Evolutionary conservation across 495 filamentous ascomycete species (phyloP).

Genomic region (Aspergillus nidulans): DNA sequence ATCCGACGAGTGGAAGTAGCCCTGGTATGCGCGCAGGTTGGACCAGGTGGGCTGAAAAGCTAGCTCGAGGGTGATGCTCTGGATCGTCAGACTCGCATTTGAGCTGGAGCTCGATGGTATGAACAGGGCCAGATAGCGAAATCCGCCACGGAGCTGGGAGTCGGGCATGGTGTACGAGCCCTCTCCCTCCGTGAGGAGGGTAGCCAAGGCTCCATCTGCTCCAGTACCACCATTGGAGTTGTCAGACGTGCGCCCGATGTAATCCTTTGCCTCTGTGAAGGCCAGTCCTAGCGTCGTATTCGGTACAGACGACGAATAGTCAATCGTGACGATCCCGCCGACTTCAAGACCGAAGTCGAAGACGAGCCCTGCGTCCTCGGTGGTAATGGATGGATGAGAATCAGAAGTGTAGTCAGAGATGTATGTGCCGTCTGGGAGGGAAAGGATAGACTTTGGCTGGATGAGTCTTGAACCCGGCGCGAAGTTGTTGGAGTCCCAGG

Average conservation of each 20-base stretch:
- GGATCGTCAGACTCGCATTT: conserved; percentile 15
- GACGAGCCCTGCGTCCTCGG: conserved; percentile 45
- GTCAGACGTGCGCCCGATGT: conserved; percentile 58
- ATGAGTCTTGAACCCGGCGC: conserved; percentile 53
- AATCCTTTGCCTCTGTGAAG: conserved; percentile 60
- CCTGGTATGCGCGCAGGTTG: conserved; percentile 44
- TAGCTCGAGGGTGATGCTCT: conserved; percentile 40
- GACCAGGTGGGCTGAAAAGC: conserved; percentile 63
- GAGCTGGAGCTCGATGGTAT: conserved; percentile 33
- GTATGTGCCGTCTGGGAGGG: conserved; percentile 28
- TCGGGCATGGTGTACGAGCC: conserved; percentile 50
- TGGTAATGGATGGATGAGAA: conserved; percentile 29
- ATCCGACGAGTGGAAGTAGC: conserved; percentile 56
- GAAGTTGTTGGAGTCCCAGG: conserved; percentile 59
- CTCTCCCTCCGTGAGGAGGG: conserved; percentile 42
- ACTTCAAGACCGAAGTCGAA: conserved; percentile 59
- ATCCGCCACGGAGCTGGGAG: conserved; percentile 52
- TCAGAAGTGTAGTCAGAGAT: conserved; percentile 22
- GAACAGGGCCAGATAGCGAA: conserved; percentile 58
- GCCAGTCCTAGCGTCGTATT: conserved; percentile 51
- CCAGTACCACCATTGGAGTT: conserved; percentile 49
- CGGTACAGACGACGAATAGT: conserved; percentile 40
- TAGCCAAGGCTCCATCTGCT: conserved; percentile 50
- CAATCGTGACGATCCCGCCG: conserved; percentile 50
- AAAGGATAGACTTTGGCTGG: conserved; percentile 42